phyloP scores from a whole-genome alignment of 257 asterid species.

The Solanum bulbocastanum region DNA sequence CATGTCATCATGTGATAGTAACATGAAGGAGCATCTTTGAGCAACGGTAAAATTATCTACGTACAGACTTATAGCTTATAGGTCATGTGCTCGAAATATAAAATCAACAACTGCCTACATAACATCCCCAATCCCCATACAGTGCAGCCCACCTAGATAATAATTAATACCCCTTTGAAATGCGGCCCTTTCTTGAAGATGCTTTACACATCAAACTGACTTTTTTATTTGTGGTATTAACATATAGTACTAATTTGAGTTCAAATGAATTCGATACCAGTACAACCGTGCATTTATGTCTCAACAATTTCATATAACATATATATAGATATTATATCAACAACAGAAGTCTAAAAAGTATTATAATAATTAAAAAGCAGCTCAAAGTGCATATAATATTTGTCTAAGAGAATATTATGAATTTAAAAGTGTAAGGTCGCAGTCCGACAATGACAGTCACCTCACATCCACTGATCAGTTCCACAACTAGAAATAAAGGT shows the following conservation, averaged over 20 bases:
- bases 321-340: no score
- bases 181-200: neutral
- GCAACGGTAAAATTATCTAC: neutral
- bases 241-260: neutral
- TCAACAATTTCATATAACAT: no score
- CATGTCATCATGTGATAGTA: neutral
- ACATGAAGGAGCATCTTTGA: neutral
- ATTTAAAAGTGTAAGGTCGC: neutral
- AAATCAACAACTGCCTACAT: neutral
- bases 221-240: neutral
- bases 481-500: no score
- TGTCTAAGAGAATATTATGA: neutral
- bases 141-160: neutral
- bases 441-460: neutral
- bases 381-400: neutral
- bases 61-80: neutral
- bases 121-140: neutral
- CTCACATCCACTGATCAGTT: no score
- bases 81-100: neutral
- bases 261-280: neutral
- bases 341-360: no score
- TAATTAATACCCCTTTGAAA: neutral
- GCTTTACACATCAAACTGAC: neutral
- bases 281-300: neutral
- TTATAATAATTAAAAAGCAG: no score